Percentiles rank a stretch among this genome's conserved stretches.
Evolutionary conservation across 768 basidiomycete genomes (phyloP).

Genomic region (Galerina sulciceps): DNA sequence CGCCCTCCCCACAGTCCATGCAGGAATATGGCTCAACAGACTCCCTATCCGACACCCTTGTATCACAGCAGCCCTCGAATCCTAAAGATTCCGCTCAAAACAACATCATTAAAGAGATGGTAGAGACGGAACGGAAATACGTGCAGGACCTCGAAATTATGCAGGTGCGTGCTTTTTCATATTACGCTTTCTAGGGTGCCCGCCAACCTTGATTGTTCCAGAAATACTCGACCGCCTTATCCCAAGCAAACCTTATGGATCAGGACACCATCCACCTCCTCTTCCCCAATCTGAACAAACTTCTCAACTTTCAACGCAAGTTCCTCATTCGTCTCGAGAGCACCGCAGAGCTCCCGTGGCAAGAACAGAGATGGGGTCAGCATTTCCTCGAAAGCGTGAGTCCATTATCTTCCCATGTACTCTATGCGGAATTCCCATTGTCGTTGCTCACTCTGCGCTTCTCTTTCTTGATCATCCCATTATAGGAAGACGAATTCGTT

Average conservation of each 20-base stretch:
- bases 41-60: conserved; percentile 52
- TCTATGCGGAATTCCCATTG: conserved; percentile 48
- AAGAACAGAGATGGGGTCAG: conserved; percentile 86
- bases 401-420: conserved; percentile 36
- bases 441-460: conserved; percentile 38
- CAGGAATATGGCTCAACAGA: conserved; percentile 64
- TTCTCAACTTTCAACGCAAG: conserved; percentile 95
- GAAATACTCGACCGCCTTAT: conserved; percentile 88
- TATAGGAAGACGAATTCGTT: conserved; percentile 94
- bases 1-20: conserved; percentile 60
- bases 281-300: conserved; percentile 92
- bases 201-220: conserved; percentile 36
- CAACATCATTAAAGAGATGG: conserved; percentile 85
- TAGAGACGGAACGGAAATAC: conserved; percentile 95
- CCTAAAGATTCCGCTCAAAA: conserved; percentile 71
- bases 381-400: conserved; percentile 85
- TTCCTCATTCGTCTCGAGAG: conserved; percentile 91
- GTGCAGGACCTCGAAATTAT: conserved; percentile 96
- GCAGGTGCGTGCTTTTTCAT: conserved; percentile 64
- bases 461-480: conserved; percentile 37
- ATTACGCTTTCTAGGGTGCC: conserved; percentile 6
- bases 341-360: conserved; percentile 81
- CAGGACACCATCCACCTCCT: conserved; percentile 95
- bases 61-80: conserved; percentile 45
- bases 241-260: conserved; percentile 84